Percentiles rank a stretch among this genome's conserved stretches.
Conservation (phyloP, 495 filamentous ascomycete species). For the Aspergillus nidulans region DNA sequence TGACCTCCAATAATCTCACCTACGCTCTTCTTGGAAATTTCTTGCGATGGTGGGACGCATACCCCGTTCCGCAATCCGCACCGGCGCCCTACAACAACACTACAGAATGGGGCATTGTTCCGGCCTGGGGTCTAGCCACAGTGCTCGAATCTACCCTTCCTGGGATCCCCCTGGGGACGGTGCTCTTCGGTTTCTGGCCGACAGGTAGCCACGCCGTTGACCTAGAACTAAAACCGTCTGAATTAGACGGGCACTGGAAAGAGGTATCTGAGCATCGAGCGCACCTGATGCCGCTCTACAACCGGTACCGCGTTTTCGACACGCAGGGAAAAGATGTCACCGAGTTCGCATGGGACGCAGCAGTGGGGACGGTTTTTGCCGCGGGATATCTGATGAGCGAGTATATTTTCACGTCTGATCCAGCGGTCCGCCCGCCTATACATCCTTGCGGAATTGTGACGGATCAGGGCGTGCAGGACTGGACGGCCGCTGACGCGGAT, state of each 20-base stretch:
- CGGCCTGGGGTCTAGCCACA: conserved; percentile 53
- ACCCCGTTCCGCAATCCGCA: conserved; percentile 30
- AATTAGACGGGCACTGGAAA: conserved; percentile 21
- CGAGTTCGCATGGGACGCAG: conserved; percentile 33
- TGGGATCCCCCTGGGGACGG: conserved; percentile 17
- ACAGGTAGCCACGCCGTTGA: conserved; percentile 9
- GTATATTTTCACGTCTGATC: conserved; percentile 39
- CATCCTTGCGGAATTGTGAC: conserved; percentile 38
- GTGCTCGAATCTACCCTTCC: conserved; percentile 44
- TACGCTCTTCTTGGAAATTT: conserved; percentile 50
- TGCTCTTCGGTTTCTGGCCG: conserved; percentile 37
- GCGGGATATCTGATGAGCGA: conserved; percentile 45
- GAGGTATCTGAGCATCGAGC: conserved; percentile 42
- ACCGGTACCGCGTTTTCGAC: conserved; percentile 11
- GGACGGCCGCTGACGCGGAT: conserved; percentile 43
- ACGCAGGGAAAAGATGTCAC: conserved; percentile 24
- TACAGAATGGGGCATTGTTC: conserved; percentile 46
- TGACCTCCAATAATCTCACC: conserved; percentile 53
- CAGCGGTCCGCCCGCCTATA: conserved; percentile 16
- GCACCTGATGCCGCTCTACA: conserved; percentile 44
- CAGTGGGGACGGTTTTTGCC: conserved; percentile 37
- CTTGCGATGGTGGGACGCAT: conserved; percentile 43
- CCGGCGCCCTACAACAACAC: conserved; percentile 51
- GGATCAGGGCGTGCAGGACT: conserved; percentile 19
- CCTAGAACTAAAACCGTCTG: conserved; percentile 13